Percentiles rank a stretch among this genome's conserved stretches.
These are phyloP conservation scores for Lizanozyma gosingica DNA, from an alignment of 1,139 yeast genomes.

Conservation along the genomic window DNA sequence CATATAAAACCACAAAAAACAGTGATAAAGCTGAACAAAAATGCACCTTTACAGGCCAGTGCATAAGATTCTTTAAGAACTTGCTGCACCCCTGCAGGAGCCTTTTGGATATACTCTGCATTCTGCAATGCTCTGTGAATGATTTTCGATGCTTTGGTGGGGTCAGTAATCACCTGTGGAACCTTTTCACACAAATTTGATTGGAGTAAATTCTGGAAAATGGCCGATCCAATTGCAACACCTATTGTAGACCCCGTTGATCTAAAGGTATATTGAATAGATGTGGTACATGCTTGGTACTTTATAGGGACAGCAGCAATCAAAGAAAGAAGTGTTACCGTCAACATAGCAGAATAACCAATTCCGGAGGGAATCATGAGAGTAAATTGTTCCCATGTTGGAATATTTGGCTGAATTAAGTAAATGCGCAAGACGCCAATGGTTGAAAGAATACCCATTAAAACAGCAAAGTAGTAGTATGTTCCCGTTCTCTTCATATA, in stretches of 20 bases:
- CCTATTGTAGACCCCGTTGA: constrained; percentile 71
- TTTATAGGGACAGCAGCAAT: constrained; percentile 55
- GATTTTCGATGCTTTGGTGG: constrained; percentile 28
- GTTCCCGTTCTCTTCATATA: constrained; percentile 65
- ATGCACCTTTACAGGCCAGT: constrained; percentile 44
- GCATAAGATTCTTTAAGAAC: constrained; percentile 42
- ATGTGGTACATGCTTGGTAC: constrained; percentile 65
- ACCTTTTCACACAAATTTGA: constrained; percentile 16
- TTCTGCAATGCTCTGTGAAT: constrained; percentile 46
- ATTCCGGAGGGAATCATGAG: constrained; percentile 41
- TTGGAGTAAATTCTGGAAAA: constrained; percentile 38
- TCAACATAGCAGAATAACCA: constrained; percentile 53
- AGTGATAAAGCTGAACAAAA: constrained; percentile 34
- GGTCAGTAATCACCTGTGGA: constrained; percentile 11
- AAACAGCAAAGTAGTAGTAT: constrained; percentile 43
- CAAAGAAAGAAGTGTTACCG: constrained; percentile 58
- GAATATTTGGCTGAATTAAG: constrained; percentile 31
- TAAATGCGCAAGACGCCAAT: constrained; percentile 37
- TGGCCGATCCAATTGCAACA: constrained; percentile 58
- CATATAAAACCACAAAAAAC: constrained; percentile 30
- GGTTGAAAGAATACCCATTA: constrained; percentile 35
- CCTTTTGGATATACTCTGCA: constrained; percentile 43
- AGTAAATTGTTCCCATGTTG: constrained; percentile 24
- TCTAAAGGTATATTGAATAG: constrained; percentile 67
- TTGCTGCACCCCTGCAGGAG: constrained; percentile 40